Evolutionary conservation across 179 eudicot species (phyloP), one percentile per base, ranked within the genome.

Genomic region (Spinacia oleracea): DNA sequence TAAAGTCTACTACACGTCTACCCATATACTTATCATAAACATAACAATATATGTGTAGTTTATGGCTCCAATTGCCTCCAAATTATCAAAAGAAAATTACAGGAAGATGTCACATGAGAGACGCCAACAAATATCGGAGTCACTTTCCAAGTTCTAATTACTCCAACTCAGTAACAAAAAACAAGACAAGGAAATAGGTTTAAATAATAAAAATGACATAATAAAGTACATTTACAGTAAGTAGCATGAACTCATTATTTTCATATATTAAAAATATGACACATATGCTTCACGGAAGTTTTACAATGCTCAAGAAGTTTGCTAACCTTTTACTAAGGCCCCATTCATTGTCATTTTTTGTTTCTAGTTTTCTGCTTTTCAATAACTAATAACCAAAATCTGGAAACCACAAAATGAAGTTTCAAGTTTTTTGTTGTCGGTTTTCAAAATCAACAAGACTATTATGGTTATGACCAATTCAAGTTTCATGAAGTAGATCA

Each of bases 191-290:
- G 34, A n/a, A 25, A 66, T 43, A n/a, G 27, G 35, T 48, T 72
- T 32, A 40, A 3, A 55, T 32, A 23, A 68, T 40, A 31, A 50
- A 60, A 51, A 74, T 34, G 38, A 64, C 42, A 64, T 31, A n/a
- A 34, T 31, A 32, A 63, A 14, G 56, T 71, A 42, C 38, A 62
- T 16, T 20, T 9, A 5, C 51, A 72, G 5, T 35, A 15, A 48
- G 48, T 79, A 78, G 43, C 51, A 63, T 63, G 71, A 73, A 69
- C 23, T 51, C 46, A 66, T 43, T 43, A 31, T 50, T 60, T 29
- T n/a, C n/a, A n/a, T n/a, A n/a, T n/a, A n/a, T n/a, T n/a, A n/a
- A n/a, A 29, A 8, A 31, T 29, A 43, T 20, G 29, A 38, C 40
- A 50, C 32, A 15, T 48, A 50, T 31, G 31, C 42, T 70, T 71